Conservation (phyloP, 2,329 filamentous ascomycete species). For the Lecanicillium sp. region DNA sequence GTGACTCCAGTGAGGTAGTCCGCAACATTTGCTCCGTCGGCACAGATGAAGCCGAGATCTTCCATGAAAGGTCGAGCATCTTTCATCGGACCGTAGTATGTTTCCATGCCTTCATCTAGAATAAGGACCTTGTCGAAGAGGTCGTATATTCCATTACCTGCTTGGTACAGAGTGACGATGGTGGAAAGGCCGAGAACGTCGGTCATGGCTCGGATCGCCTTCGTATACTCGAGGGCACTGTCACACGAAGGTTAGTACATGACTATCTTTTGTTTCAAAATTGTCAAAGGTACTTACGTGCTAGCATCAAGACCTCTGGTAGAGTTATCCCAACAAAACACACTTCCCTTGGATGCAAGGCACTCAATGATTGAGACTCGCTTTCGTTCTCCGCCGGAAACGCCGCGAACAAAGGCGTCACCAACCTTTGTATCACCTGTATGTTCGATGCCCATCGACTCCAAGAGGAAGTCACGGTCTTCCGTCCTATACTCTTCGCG, state of each 20-base stretch:
- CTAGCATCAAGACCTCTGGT: constrained; percentile 60
- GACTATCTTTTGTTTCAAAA: background rate
- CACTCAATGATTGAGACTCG: constrained; percentile 62
- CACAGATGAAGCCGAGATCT: constrained; percentile 53
- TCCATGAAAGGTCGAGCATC: constrained; percentile 60
- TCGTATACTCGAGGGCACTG: constrained; percentile 51
- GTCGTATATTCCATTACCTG: constrained; percentile 61
- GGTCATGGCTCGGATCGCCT: constrained; percentile 55
- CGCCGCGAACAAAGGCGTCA: constrained; percentile 57
- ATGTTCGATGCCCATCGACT: constrained; percentile 50
- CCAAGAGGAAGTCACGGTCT: constrained; percentile 46
- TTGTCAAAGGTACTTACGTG: constrained; percentile 30
- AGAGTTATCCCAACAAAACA: constrained; percentile 62
- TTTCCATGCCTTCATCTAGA: constrained; percentile 56
- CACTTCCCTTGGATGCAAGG: constrained; percentile 46
- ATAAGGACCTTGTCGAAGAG: constrained; percentile 65
- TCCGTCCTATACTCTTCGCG: constrained; percentile 37
- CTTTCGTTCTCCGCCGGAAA: constrained; percentile 62
- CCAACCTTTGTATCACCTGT: constrained; percentile 60
- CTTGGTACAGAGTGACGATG: constrained; percentile 62
- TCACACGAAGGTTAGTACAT: constrained; percentile 1
- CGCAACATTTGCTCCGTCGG: constrained; percentile 53
- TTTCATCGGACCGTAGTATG: constrained; percentile 55
- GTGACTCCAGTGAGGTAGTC: constrained; percentile 61
- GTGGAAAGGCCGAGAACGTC: constrained; percentile 52